These are phyloP conservation scores for Astraeus odoratus DNA, from an alignment of 768 basidiomycete genomes.

Conservation along the genomic window DNA sequence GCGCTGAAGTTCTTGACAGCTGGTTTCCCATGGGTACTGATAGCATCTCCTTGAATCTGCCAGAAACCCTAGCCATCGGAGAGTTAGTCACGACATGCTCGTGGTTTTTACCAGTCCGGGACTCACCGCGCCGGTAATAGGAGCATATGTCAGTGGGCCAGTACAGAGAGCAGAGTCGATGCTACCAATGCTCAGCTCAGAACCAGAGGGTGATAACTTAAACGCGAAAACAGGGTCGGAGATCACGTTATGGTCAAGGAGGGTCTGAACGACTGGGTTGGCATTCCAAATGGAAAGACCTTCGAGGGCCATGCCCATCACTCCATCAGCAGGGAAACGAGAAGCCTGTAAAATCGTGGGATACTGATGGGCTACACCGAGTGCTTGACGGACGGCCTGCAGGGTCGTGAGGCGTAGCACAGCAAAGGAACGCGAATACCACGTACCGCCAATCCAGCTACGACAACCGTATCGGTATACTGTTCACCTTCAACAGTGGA, in stretches of 20 bases:
- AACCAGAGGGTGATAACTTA: constrained; percentile 29
- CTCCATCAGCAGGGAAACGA: constrained; percentile 21
- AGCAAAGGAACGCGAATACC: constrained; percentile 6
- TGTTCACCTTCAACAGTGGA: constrained; percentile 32
- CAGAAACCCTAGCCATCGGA: constrained; percentile 16
- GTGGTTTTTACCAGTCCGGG: not conserved
- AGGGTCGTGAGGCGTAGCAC: not conserved
- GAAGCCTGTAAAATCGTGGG: constrained; percentile 8
- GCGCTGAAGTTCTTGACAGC: constrained; percentile 7
- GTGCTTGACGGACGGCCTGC: constrained; percentile 16
- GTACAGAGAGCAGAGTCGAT: constrained; percentile 32
- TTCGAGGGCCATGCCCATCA: constrained; percentile 39
- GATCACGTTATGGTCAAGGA: constrained; percentile 31
- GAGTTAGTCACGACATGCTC: not conserved
- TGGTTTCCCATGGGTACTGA: constrained; percentile 18
- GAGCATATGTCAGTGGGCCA: constrained; percentile 31
- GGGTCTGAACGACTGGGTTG: constrained; percentile 36
- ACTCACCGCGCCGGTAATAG: constrained; percentile 26
- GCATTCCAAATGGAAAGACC: constrained; percentile 29
- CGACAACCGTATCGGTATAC: constrained; percentile 32
- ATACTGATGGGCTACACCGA: constrained; percentile 19
- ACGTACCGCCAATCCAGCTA: constrained; percentile 27
- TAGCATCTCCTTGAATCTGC: constrained; percentile 13
- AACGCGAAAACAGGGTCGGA: constrained; percentile 31
- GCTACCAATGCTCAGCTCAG: constrained; percentile 38